These are phyloP conservation scores for Schizochytrium sp. DNA, from an alignment of 108 stramenopile genomes.

Conservation along the genomic window DNA sequence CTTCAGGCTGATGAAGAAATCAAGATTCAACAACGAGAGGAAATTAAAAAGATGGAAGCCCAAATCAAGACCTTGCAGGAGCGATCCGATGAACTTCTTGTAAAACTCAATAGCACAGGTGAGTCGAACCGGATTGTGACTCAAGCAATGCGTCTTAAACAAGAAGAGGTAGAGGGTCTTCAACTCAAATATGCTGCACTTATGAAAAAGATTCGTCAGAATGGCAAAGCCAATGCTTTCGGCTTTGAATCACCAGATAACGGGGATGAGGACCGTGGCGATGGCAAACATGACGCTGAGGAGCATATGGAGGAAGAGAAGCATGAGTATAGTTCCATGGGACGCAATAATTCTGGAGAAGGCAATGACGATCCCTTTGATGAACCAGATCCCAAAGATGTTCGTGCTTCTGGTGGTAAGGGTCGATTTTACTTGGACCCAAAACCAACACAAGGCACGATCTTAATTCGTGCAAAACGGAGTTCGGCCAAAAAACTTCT, in stretches of 20 bases:
- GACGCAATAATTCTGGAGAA: background rate
- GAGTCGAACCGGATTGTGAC: slow-evolving; percentile 79
- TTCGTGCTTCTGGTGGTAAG: slow-evolving; percentile 71
- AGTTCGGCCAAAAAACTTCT: slow-evolving; percentile 17
- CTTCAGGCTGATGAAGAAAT: slow-evolving; percentile 85
- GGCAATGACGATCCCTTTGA: slow-evolving; percentile 44
- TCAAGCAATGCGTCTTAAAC: slow-evolving; percentile 78
- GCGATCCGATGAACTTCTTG: slow-evolving; percentile 77
- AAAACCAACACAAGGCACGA: slow-evolving; percentile 67
- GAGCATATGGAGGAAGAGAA: slow-evolving; percentile 28
- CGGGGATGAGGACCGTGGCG: slow-evolving; percentile 2
- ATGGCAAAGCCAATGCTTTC: background rate
- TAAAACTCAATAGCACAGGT: slow-evolving; percentile 73
- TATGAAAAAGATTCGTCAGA: slow-evolving; percentile 68
- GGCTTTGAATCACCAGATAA: background rate
- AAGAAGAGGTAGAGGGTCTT: slow-evolving; percentile 68
- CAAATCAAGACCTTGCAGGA: slow-evolving; percentile 76
- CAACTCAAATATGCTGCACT: slow-evolving; percentile 69
- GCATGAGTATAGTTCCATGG: background rate
- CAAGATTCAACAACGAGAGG: slow-evolving; percentile 77
- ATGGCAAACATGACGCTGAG: background rate
- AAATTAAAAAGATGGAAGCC: slow-evolving; percentile 80
- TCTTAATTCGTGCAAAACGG: slow-evolving; percentile 24
- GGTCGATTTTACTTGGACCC: slow-evolving; percentile 76
- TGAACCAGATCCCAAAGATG: slow-evolving; percentile 65